These are phyloP conservation scores for Inonotus hispidus DNA, from an alignment of 1,284 basidiomycete species.

Conservation along the genomic window DNA sequence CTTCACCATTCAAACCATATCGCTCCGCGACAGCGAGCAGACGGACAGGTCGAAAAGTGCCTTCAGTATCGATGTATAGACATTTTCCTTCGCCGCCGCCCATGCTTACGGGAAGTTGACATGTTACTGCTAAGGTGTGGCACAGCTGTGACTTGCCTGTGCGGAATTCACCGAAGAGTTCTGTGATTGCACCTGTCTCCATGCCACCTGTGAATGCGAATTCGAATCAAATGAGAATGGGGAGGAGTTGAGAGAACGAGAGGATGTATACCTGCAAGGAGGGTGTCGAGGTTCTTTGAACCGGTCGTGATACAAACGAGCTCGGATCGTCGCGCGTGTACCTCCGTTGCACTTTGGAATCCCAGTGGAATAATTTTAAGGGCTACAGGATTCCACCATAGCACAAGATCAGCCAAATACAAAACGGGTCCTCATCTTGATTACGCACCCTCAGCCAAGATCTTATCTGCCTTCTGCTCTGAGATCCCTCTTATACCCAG, in stretches of 20 bases:
- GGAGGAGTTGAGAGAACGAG: background rate
- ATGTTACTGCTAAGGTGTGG: slow-evolving; percentile 97
- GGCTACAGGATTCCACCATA: slow-evolving; percentile 45
- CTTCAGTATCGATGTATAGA: slow-evolving; percentile 98
- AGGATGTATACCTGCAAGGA: slow-evolving; percentile 75
- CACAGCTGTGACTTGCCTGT: slow-evolving; percentile 99
- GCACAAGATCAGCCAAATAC: background rate
- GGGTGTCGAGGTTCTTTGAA: slow-evolving; percentile 91
- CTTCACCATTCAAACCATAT: slow-evolving; percentile 93
- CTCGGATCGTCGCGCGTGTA: slow-evolving; percentile 93
- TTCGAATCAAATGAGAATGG: background rate
- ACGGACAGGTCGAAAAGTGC: slow-evolving; percentile 96
- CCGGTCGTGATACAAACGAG: slow-evolving; percentile 97
- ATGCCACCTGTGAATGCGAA: slow-evolving; percentile 66
- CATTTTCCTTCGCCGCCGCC: slow-evolving; percentile 99
- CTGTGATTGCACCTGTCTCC: slow-evolving; percentile 98
- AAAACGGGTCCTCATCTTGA: background rate
- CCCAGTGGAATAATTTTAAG: slow-evolving; percentile 96
- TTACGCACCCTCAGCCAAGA: slow-evolving; percentile 80
- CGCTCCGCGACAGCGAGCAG: slow-evolving; percentile 93
- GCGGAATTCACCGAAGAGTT: slow-evolving; percentile 97
- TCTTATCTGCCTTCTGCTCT: slow-evolving; percentile 97
- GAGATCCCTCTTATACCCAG: slow-evolving; percentile 96
- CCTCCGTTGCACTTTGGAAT: slow-evolving; percentile 97
- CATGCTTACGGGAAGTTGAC: slow-evolving; percentile 96